Evolutionary conservation across 148 eudicot genomes (phyloP).

Genomic region (Pharnaceum exiguum): DNA sequence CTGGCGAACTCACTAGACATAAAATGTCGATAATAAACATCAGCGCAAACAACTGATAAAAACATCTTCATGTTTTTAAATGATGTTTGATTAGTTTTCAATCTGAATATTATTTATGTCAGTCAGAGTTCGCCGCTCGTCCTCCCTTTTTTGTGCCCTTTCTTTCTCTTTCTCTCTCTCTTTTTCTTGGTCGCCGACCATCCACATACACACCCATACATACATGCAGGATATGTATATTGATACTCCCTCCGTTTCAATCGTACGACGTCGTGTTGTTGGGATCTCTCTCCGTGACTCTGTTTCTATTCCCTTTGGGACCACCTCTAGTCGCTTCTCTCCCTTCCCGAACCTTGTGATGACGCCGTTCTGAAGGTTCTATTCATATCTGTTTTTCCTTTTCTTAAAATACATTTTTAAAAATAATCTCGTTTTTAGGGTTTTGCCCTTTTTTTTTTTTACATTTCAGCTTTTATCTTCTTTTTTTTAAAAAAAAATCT

Average conservation of each 20-base stretch:
- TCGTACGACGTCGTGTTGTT: too few species aligned
- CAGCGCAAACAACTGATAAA: not conserved
- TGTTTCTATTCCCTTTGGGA: not conserved
- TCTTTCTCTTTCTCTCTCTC: not conserved
- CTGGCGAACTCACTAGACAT: slow-evolving; percentile 8
- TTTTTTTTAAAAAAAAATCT: not conserved
- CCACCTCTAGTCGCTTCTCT: slow-evolving; percentile 24
- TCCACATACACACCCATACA: not conserved
- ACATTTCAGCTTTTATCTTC: too few species aligned
- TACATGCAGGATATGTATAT: not conserved
- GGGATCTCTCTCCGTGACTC: slow-evolving; percentile 13
- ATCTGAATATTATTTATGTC: slow-evolving; percentile 16
- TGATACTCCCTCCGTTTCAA: not conserved
- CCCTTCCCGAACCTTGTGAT: slow-evolving; percentile 33
- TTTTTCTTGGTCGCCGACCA: not conserved
- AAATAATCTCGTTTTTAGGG: not conserved
- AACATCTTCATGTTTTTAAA: not conserved
- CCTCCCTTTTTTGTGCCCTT: not conserved
- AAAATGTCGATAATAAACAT: slow-evolving; percentile 10
- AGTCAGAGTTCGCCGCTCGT: slow-evolving; percentile 19
- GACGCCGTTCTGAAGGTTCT: slow-evolving; percentile 27
- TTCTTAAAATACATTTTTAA: not conserved
- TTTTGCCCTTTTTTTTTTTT: not conserved
- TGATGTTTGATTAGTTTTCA: slow-evolving; percentile 30
- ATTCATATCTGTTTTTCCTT: not conserved